These are phyloP conservation scores for Penicillium expansum DNA, from an alignment of 2,329 filamentous ascomycete species.

Conservation along the genomic window DNA sequence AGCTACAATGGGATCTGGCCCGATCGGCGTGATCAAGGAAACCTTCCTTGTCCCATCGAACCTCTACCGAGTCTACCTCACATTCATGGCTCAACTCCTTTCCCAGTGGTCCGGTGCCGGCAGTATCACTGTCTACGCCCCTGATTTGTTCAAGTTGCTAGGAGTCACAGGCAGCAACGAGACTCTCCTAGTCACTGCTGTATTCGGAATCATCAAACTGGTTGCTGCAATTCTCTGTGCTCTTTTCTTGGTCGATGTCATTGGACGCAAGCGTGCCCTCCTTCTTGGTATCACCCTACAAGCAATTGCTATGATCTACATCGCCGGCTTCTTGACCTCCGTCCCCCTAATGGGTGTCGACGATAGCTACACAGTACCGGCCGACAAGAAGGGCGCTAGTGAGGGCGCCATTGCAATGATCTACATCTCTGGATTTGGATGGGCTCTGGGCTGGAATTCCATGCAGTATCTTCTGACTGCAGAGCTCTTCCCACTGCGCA, in stretches of 20 bases:
- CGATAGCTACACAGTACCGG: slow-evolving; percentile 49
- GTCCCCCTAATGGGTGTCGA: slow-evolving; percentile 56
- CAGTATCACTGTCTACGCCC: slow-evolving; percentile 73
- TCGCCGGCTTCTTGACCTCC: slow-evolving; percentile 61
- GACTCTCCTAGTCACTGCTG: slow-evolving; percentile 68
- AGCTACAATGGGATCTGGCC: slow-evolving; percentile 64
- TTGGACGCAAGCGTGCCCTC: slow-evolving; percentile 69
- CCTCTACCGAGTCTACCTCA: slow-evolving; percentile 68
- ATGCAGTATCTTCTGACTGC: slow-evolving; percentile 78
- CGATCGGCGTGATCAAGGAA: slow-evolving; percentile 65
- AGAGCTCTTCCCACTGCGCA: slow-evolving; percentile 72
- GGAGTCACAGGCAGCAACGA: slow-evolving; percentile 67
- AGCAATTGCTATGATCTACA: slow-evolving; percentile 60
- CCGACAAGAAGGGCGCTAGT: slow-evolving; percentile 54
- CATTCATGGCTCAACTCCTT: slow-evolving; percentile 66
- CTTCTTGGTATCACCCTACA: slow-evolving; percentile 61
- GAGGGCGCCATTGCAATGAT: slow-evolving; percentile 68
- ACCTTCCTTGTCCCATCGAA: slow-evolving; percentile 66
- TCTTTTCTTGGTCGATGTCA: slow-evolving; percentile 74
- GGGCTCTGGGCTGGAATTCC: slow-evolving; percentile 70
- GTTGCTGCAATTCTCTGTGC: slow-evolving; percentile 65
- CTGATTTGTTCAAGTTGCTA: slow-evolving; percentile 69
- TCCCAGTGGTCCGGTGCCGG: slow-evolving; percentile 73
- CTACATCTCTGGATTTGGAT: slow-evolving; percentile 66
- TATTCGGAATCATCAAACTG: slow-evolving; percentile 75